Conservation (phyloP, 805 yeast species). For the Saitoella complicata region DNA sequence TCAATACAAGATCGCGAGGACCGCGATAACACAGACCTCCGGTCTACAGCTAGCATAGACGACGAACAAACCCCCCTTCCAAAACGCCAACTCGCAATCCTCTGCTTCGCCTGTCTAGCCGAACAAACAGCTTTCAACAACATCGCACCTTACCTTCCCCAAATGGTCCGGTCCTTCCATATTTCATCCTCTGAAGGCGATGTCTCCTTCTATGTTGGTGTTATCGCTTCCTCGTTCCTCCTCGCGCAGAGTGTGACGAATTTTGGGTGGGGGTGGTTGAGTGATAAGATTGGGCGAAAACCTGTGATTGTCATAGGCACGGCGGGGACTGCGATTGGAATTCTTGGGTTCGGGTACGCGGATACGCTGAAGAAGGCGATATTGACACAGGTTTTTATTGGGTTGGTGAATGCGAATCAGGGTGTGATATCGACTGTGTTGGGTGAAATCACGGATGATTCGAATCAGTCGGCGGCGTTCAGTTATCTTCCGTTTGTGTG, state of each 20-base stretch:
- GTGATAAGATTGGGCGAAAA: conserved; percentile 43
- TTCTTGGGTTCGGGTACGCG: conserved; percentile 39
- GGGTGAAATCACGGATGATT: conserved; percentile 40
- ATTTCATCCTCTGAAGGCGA: conserved; percentile 21
- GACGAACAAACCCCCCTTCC: not conserved
- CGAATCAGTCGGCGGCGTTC: conserved; percentile 48
- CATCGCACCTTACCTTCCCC: not conserved
- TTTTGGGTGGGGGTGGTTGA: conserved; percentile 42
- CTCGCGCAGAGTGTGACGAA: conserved; percentile 42
- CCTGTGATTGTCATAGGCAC: conserved; percentile 36
- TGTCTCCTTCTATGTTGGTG: conserved; percentile 45
- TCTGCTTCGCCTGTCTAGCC: not conserved
- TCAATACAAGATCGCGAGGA: too few species aligned
- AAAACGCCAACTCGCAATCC: not conserved
- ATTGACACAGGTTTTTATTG: conserved; percentile 36
- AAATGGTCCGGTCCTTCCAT: conserved; percentile 43
- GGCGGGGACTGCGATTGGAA: conserved; percentile 33
- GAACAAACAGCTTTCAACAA: not conserved
- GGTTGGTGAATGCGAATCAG: conserved; percentile 46
- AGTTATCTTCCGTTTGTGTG: conserved; percentile 44
- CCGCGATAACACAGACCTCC: too few species aligned
- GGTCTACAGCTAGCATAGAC: too few species aligned
- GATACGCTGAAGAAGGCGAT: conserved; percentile 36
- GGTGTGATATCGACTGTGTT: conserved; percentile 47
- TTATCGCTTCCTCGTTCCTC: conserved; percentile 46